phyloP scores from a whole-genome alignment of 805 yeast genomes.

The Candida michaelii region DNA sequence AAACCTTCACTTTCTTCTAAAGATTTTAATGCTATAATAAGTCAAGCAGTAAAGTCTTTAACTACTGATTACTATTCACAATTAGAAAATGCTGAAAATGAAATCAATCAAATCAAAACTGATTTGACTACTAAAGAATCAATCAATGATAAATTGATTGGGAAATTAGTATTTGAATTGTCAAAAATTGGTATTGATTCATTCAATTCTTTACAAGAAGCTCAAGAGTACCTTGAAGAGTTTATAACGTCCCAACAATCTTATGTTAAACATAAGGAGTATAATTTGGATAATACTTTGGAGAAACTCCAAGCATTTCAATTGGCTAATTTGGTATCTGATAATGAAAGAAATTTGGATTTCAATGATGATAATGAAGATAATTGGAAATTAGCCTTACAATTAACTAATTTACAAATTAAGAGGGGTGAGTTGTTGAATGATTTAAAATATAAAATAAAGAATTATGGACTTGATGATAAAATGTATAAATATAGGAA shows the following conservation, averaged over 20 bases:
- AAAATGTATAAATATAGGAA: constrained; percentile 75
- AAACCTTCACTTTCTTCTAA: constrained; percentile 22
- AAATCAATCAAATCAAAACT: constrained; percentile 44
- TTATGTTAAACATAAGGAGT: constrained; percentile 19
- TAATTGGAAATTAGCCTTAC: constrained; percentile 23
- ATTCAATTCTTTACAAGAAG: constrained; percentile 14
- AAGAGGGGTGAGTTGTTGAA: constrained; percentile 44
- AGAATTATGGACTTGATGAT: constrained; percentile 45
- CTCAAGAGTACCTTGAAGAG: constrained; percentile 6
- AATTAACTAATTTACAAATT: constrained; percentile 53
- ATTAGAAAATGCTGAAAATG: constrained; percentile 38
- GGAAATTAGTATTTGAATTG: constrained; percentile 22
- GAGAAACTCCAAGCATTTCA: constrained; percentile 47
- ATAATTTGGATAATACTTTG: constrained; percentile 16
- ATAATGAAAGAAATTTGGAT: constrained; percentile 30
- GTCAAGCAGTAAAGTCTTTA: constrained; percentile 48
- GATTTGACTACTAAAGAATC: constrained; percentile 56
- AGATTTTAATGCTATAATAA: constrained; percentile 37
- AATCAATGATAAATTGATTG: constrained; percentile 29
- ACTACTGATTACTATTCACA: constrained; percentile 54
- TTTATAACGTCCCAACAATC: constrained; percentile 17
- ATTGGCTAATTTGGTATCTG: constrained; percentile 43
- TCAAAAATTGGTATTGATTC: constrained; percentile 28
- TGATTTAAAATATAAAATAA: constrained; percentile 49
- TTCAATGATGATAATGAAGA: constrained; percentile 16